Base-by-base conservation (phyloP, 176 grass and related monocot species). In the Microstegium vimineum region DNA sequence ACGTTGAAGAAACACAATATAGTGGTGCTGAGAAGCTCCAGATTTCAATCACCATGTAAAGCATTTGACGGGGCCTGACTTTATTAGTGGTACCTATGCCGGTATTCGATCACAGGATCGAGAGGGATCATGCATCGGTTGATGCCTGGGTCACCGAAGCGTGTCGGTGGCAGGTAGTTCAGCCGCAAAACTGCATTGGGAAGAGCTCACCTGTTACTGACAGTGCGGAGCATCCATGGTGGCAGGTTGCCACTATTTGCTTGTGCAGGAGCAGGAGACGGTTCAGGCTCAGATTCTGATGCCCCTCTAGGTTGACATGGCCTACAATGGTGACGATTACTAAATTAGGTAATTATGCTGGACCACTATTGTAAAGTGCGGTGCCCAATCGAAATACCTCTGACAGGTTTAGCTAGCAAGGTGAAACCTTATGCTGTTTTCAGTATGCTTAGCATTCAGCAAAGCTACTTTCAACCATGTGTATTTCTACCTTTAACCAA, bases 191-290 rank as follows among this genome's bases (percentile, higher is more conserved):
- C n/a, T 25, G 32, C 23, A 57, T 35, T 30, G 40, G 66, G 45
- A 57, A 61, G 36, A 40, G 37, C 42, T 86, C 83, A 78, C 76
- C 74, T 87, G 35, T 73, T 72, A 15, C 54, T 40, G 11, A 69
- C 61, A 72, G 17, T 69, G 49, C 51, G 32, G 73, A 87, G 84
- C 91, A 93, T 93, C 87, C 91, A 90, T 57, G 77, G 72, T 56
- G 81, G 91, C 43, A 93, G 61, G 16, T 75, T 90, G 65, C 84
- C 42, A 2, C 22, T 87, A 38, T 77, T 82, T 73, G 32, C 67
- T 69, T 84, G 70, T 31, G 67, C 71, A 37, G 57, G 37, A 32
- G 66, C 71, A 31, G 57, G 46, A 32, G 72, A 66, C 2, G 47
- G 81, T 13, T 56, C 73, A 59, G 62, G 60, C 74, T 84, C 72